phyloP scores from a whole-genome alignment of 116 monocot genomes.

The Iris pallida region DNA sequence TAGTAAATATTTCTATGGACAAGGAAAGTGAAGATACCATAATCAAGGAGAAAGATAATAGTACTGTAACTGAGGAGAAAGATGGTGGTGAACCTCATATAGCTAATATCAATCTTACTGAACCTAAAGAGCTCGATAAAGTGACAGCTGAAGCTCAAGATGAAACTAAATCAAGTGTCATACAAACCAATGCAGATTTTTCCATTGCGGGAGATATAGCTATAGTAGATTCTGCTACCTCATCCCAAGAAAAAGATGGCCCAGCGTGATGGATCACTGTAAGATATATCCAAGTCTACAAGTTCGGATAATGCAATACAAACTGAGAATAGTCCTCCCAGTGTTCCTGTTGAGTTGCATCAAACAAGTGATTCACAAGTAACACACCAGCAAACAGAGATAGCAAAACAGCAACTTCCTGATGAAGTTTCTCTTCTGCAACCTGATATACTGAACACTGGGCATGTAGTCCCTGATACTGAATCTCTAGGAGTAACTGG shows the following conservation, averaged over 20 bases:
- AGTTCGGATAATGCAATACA: constrained; percentile 19
- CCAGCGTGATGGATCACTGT: constrained; percentile 11
- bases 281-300: constrained; percentile 7
- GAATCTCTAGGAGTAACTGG: constrained; percentile 18
- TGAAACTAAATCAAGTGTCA: constrained; percentile 15
- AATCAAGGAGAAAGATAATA: constrained; percentile 12
- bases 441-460: constrained; percentile 15
- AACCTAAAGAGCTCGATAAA: constrained; percentile 9
- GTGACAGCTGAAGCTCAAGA: too few relatives aligned
- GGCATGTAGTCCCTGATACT: constrained; percentile 15
- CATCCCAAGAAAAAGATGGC: constrained; percentile 23
- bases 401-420: constrained; percentile 12
- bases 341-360: constrained; percentile 10
- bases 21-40: constrained; percentile 27
- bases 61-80: too few relatives aligned
- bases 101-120: not conserved
- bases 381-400: constrained; percentile 24
- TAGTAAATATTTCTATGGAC: constrained; percentile 12
- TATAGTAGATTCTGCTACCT: constrained; percentile 12
- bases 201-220: constrained; percentile 7
- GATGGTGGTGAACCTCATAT: too few relatives aligned
- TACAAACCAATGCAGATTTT: constrained; percentile 26
- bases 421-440: constrained; percentile 22
- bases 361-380: constrained; percentile 23
- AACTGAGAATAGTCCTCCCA: constrained; percentile 9